A percentile compares a stretch with the other conserved stretches of the same genome.
These are phyloP conservation scores for Pseudogymnoascus destructans DNA, from an alignment of 2,329 filamentous ascomycete genomes.

Conservation along the genomic window DNA sequence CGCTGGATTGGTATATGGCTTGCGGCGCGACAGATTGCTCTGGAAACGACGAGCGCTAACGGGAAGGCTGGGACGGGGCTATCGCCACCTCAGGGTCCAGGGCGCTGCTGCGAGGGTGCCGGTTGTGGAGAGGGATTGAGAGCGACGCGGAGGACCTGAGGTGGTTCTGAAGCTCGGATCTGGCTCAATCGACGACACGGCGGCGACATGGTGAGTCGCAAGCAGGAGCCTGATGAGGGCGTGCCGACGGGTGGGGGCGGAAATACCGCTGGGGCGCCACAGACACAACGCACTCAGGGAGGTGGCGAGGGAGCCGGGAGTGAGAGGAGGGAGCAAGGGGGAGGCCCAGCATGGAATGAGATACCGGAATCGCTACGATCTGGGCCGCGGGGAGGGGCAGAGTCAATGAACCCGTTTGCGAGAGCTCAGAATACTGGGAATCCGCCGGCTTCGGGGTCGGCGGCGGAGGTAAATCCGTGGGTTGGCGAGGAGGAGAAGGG, in stretches of 20 bases:
- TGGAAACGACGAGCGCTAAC: not conserved
- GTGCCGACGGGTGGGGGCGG: not conserved
- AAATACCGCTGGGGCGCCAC: not conserved
- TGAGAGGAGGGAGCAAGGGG: not conserved
- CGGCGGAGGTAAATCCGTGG: conserved; percentile 21
- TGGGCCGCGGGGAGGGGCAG: conserved; percentile 16
- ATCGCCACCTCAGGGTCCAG: not conserved
- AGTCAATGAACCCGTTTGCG: conserved; percentile 24
- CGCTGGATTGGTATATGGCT: not conserved
- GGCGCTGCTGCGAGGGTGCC: not conserved
- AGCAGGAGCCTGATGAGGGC: not conserved
- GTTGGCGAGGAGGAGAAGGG: conserved; percentile 19
- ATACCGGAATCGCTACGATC: conserved; percentile 22
- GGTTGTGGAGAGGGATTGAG: not conserved
- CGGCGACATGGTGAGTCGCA: not conserved
- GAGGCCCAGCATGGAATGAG: not conserved
- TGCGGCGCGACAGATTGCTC: not conserved
- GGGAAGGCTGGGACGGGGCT: not conserved
- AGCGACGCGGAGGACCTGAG: not conserved
- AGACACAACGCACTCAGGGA: not conserved
- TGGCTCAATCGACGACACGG: not conserved
- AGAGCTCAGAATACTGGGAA: conserved; percentile 12
- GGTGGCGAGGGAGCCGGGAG: not conserved
- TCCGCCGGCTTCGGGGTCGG: conserved; percentile 11
- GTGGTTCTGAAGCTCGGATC: not conserved